Evolutionary conservation across 495 filamentous ascomycete species (phyloP).

Genomic region (Clavariopsis aquatica): DNA sequence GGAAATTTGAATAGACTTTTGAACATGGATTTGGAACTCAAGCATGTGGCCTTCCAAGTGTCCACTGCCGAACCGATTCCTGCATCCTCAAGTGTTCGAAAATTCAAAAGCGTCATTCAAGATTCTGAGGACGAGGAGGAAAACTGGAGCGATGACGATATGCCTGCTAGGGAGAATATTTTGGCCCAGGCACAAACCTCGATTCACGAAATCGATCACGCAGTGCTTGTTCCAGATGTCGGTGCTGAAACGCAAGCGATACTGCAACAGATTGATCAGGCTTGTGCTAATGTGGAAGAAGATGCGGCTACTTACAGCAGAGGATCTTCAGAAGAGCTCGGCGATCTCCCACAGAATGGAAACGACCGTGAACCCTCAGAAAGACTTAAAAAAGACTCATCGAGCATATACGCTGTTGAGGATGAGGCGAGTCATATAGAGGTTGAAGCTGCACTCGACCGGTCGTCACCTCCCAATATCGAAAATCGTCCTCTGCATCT

Average conservation of each 20-base stretch:
- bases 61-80: neutral
- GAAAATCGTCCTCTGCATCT: neutral
- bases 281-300: constrained; percentile 22
- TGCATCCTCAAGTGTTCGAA: constrained; percentile 3
- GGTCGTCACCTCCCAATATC: neutral
- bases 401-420: neutral
- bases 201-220: constrained; percentile 14
- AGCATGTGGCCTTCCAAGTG: constrained; percentile 23
- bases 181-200: constrained; percentile 18
- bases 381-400: constrained; percentile 1
- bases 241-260: constrained; percentile 28
- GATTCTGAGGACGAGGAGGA: constrained; percentile 31
- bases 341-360: neutral
- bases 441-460: neutral
- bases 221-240: neutral
- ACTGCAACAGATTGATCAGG: constrained; percentile 25
- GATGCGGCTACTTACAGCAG: neutral
- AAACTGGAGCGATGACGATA: constrained; percentile 6
- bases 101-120: constrained; percentile 13
- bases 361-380: neutral
- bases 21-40: constrained; percentile 27
- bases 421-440: neutral
- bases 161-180: neutral
- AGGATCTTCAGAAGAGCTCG: constrained; percentile 22
- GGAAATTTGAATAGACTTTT: constrained; percentile 21